phyloP scores from a whole-genome alignment of 2,329 filamentous ascomycete species.

The Colletotrichum melonis region DNA sequence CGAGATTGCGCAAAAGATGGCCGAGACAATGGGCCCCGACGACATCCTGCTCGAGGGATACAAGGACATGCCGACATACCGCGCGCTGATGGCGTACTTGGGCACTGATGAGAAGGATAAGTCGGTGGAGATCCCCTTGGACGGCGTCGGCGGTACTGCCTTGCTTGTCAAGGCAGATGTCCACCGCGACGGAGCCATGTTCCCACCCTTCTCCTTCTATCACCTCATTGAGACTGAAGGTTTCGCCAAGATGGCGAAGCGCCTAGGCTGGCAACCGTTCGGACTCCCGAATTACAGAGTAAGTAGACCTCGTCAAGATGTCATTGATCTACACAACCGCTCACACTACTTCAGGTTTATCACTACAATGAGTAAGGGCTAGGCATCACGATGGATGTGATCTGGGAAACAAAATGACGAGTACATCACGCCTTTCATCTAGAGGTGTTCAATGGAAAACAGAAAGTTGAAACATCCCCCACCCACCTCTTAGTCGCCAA shows the following conservation, averaged over 20 bases:
- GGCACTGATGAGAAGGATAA: slow-evolving; percentile 66
- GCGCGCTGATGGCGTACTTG: slow-evolving; percentile 91
- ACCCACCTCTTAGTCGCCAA: not conserved
- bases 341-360: slow-evolving; percentile 71
- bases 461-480: not conserved
- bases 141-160: slow-evolving; percentile 94
- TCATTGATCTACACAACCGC: not conserved
- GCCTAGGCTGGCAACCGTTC: slow-evolving; percentile 85
- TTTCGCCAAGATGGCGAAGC: slow-evolving; percentile 95
- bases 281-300: slow-evolving; percentile 99
- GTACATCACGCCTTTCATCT: not conserved
- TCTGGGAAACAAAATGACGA: not conserved
- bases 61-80: slow-evolving; percentile 90
- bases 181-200: slow-evolving; percentile 98
- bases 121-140: slow-evolving; percentile 77
- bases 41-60: slow-evolving; percentile 96
- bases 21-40: slow-evolving; percentile 83
- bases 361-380: slow-evolving; percentile 83
- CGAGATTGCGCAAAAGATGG: slow-evolving; percentile 79
- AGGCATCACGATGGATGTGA: not conserved
- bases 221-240: slow-evolving; percentile 98
- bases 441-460: not conserved
- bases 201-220: slow-evolving; percentile 95
- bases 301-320: slow-evolving; percentile 45
- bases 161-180: slow-evolving; percentile 96